Base-by-base conservation (phyloP, 257 asterid genomes). In the Solanum chiquidenum region DNA sequence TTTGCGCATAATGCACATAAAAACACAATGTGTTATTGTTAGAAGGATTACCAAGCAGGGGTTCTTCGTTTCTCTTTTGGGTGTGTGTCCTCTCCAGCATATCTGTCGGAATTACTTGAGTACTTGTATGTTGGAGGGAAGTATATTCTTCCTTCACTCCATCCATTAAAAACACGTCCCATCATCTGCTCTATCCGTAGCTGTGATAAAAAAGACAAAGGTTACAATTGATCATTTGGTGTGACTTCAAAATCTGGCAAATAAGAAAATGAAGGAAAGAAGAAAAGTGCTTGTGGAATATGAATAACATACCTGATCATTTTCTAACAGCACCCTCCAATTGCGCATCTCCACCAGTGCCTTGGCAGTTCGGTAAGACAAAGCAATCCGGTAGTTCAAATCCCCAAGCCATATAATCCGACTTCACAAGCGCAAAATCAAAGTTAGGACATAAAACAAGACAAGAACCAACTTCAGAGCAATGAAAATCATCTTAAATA, bases 331-430 rank as follows among this genome's bases (percentile, higher is more conserved):
- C 60, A 94, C 99, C 90, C 93, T 94, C 99, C 99, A 97, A 90
- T 97, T 96, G 11, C 92, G 98, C 99, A 96, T 97, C 92, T 97
- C 99, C 11, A 97, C 98, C 4, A 97, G 95, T 68, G 99, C 98
- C 90, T 97, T 97, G 72, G 99, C 98, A 84, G 91, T 93, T 86
- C 98, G 94, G 91, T 96, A 97, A 60, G 99, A 95, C 64, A 97
- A 92, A 33, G 99, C 91, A 12, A 97, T 97, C 84, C 99, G 86
- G 91, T 97, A 97, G 83, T 97, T 96, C 90, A 97, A 92, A 91
- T 97, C 99, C 11, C 99, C 99, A 6, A 97, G 97, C 99, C 99
- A 97, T 89, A 97, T 94, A 90, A 97, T 89, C 87, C 96, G 98
- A 91, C 99, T 96, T 91, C 58, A 90, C 42, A 91, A 76, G 52